Evolutionary conservation across 352 stramenopile species (phyloP).

Genomic region (Phytophthora boehmeriae): DNA sequence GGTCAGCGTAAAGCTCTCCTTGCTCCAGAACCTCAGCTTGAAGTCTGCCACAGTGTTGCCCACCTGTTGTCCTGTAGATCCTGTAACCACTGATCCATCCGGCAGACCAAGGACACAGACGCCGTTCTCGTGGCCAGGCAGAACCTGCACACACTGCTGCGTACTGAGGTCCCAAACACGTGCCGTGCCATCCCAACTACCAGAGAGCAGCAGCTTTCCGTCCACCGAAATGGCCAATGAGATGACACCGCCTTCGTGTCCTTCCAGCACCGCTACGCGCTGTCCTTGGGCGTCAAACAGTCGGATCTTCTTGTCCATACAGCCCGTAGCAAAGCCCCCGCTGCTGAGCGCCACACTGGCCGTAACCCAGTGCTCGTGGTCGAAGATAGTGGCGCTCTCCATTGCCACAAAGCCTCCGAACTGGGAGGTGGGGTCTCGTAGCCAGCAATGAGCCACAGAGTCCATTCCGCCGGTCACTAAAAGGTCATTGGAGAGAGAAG

Average conservation of each 20-base stretch:
- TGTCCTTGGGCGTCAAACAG: constrained; percentile 61
- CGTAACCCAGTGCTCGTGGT: constrained; percentile 88
- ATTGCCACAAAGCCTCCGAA: constrained; percentile 42
- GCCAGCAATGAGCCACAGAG: constrained; percentile 61
- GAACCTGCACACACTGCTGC: constrained; percentile 56
- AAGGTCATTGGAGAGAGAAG: constrained; percentile 48
- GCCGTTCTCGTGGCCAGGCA: constrained; percentile 80
- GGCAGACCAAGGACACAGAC: constrained; percentile 77
- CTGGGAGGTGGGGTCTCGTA: constrained; percentile 30
- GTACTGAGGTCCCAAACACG: constrained; percentile 73
- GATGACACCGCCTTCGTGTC: constrained; percentile 82
- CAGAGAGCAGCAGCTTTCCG: constrained; percentile 61
- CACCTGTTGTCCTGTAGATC: constrained; percentile 76
- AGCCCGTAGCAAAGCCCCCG: constrained; percentile 73
- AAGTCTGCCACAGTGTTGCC: constrained; percentile 83
- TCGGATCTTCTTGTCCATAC: constrained; percentile 83
- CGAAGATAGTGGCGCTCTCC: constrained; percentile 65
- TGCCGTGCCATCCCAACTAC: constrained; percentile 83
- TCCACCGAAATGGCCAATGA: constrained; percentile 57
- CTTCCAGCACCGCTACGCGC: constrained; percentile 45
- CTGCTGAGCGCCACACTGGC: constrained; percentile 48
- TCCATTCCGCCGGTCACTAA: constrained; percentile 84
- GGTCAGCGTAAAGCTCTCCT: constrained; percentile 48
- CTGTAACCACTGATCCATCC: constrained; percentile 70
- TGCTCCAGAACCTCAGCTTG: constrained; percentile 75